Conservation (phyloP, 352 stramenopile genomes). For the Phytophthora macrochlamydospora region DNA sequence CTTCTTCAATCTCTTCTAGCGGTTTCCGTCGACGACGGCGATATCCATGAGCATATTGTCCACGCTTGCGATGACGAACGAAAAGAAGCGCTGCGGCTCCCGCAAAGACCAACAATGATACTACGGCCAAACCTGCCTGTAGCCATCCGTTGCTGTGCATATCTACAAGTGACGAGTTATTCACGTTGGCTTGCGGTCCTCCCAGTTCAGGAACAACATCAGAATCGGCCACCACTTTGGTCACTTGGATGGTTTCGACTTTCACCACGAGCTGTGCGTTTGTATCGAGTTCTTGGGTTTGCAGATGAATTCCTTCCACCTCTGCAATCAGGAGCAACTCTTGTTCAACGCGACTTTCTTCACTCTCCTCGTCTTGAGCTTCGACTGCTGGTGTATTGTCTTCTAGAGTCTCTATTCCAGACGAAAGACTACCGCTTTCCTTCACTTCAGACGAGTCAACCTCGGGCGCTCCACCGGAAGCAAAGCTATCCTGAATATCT, state of each 20-base stretch:
- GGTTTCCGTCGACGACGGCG: conserved; percentile 19
- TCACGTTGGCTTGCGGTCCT: not conserved
- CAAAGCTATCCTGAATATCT: too few species aligned
- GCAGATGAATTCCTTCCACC: conserved; percentile 30
- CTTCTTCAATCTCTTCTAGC: conserved; percentile 50
- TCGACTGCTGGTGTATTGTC: too few species aligned
- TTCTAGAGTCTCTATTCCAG: too few species aligned
- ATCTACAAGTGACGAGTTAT: not conserved
- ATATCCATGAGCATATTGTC: conserved; percentile 9
- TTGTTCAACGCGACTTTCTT: conserved; percentile 29
- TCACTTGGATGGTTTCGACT: conserved; percentile 2
- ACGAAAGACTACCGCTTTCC: too few species aligned
- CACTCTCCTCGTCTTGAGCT: conserved; percentile 6
- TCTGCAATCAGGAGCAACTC: conserved; percentile 39
- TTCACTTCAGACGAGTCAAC: too few species aligned
- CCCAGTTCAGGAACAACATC: not conserved
- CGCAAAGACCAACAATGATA: conserved; percentile 31
- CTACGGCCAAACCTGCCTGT: conserved; percentile 25
- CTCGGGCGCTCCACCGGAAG: too few species aligned
- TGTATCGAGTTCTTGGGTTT: conserved; percentile 7
- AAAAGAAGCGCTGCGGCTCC: conserved; percentile 35
- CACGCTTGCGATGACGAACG: conserved; percentile 21
- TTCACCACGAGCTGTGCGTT: conserved; percentile 3
- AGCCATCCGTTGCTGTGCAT: conserved; percentile 4
- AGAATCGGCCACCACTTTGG: not conserved